phyloP scores from a whole-genome alignment of 2,329 filamentous ascomycete genomes.

The Fusarium tjaetaba region DNA sequence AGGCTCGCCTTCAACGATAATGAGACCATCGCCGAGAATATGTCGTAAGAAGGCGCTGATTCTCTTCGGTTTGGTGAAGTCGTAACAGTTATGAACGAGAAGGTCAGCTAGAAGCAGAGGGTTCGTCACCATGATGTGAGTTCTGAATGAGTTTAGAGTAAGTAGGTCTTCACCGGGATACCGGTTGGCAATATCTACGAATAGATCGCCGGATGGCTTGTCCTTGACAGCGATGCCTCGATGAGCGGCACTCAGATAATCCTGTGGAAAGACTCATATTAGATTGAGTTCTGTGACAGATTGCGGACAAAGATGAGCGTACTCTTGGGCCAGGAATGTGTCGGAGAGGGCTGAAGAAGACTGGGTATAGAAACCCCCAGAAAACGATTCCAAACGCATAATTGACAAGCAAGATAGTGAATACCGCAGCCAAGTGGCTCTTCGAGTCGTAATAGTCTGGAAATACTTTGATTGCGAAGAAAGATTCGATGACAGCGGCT shows the following conservation, averaged over 20 bases:
- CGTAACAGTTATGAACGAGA: constrained; percentile 55
- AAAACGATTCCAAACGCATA: constrained; percentile 35
- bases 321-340: constrained; percentile 38
- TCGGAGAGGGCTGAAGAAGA: constrained; percentile 36
- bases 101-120: constrained; percentile 41
- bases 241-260: constrained; percentile 34
- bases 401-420: constrained; percentile 22
- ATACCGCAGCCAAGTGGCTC: constrained; percentile 24
- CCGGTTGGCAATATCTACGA: constrained; percentile 37
- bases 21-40: constrained; percentile 67
- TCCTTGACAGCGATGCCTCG: constrained; percentile 31
- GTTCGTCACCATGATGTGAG: constrained; percentile 36
- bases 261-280: neutral
- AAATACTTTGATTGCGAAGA: constrained; percentile 43
- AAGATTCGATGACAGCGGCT: constrained; percentile 38
- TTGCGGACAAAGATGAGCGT: neutral
- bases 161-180: constrained; percentile 41
- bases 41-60: constrained; percentile 60
- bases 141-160: constrained; percentile 26
- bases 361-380: constrained; percentile 33
- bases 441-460: constrained; percentile 28
- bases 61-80: constrained; percentile 62
- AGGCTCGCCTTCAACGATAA: constrained; percentile 74
- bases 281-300: neutral
- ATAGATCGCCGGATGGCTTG: constrained; percentile 39